A percentile compares a stretch with the other conserved stretches of the same genome.
Evolutionary conservation across 768 basidiomycete genomes (phyloP).

Genomic region (Tremella fuciformis): DNA sequence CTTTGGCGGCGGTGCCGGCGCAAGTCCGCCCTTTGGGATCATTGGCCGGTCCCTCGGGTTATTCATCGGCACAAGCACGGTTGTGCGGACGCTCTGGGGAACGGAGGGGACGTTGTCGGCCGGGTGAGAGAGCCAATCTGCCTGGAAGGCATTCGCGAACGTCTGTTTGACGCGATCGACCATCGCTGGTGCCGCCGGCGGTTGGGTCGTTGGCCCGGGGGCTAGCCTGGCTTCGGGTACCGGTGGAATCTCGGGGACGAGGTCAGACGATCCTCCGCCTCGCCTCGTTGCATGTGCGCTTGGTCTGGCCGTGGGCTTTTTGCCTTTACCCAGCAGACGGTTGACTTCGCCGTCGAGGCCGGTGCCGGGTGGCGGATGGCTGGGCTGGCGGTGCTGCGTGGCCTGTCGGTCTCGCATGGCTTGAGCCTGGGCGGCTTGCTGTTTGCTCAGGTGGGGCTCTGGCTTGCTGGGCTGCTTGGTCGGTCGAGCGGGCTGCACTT

Average conservation of each 20-base stretch:
- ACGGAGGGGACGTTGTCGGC: not conserved
- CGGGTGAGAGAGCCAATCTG: constrained; percentile 20
- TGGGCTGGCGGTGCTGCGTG: not conserved
- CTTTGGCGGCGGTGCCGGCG: constrained; percentile 26
- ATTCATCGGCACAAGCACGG: constrained; percentile 21
- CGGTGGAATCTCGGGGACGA: not conserved
- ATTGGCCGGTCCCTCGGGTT: constrained; percentile 32
- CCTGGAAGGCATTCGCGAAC: constrained; percentile 18
- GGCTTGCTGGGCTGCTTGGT: constrained; percentile 1
- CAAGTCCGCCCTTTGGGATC: constrained; percentile 24
- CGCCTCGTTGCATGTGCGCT: not conserved
- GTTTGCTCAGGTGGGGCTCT: not conserved
- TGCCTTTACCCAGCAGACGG: not conserved
- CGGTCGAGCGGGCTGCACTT: not conserved
- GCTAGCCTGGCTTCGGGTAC: not conserved
- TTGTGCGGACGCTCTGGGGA: constrained; percentile 8
- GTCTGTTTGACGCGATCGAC: constrained; percentile 2
- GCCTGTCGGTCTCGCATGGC: not conserved
- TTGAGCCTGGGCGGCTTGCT: constrained; percentile 1
- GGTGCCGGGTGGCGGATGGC: not conserved
- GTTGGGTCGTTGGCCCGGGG: not conserved
- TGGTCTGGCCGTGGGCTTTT: not conserved
- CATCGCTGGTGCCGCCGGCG: not conserved
- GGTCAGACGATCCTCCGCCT: not conserved
- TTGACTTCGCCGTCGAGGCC: not conserved